Evolutionary conservation across 495 filamentous ascomycete genomes (phyloP), one percentile per base, ranked within the genome.

Genomic region (Aspergillus campestris): DNA sequence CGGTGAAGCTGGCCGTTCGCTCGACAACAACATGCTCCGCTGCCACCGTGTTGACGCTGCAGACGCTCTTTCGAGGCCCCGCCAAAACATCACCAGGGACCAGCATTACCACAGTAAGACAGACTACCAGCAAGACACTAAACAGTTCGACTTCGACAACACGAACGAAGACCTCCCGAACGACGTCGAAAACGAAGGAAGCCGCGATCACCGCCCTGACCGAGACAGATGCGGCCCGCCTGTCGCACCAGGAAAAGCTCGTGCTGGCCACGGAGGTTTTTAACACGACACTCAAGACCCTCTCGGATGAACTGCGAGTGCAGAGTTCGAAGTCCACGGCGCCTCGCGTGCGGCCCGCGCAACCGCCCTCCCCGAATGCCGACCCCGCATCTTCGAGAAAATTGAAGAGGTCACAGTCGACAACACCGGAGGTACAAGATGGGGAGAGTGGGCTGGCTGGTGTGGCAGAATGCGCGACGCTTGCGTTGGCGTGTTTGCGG

Each of bases 221-320:
- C 18, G 65, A 67, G 28, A 58, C 65, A 40, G 63, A 67, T 32
- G 62, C 51, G 24, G 55, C 61, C 29, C 62, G 59, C 37, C 61
- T 84, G 37, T 72, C 75, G 7, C 47, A 67, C 12, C 79, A 79
- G 48, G 81, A 89, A 50, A 82, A 72, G 58, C 76, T 80, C 1
- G 71, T 81, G 34, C 70, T 95, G 34, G 87, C 88, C 4, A 91
- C 89, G 3, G 82, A 90, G 39, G 76, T 91, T 13, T 81, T 92
- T 49, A 95, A 94, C 66, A 70, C 66, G 28, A 79, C 81, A 10
- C 65, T 92, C 14, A 92, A 86, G 57, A 69, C 76, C 7, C 74
- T 97, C 8, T 78, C 77, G 2, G 84, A 89, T 38, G 83, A 85
- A 3, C 69, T 82, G 14, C 95, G 86, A 56, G 18, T 40, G 8